Conservation (phyloP, 768 basidiomycete species). For the Tricholoma terreum region DNA sequence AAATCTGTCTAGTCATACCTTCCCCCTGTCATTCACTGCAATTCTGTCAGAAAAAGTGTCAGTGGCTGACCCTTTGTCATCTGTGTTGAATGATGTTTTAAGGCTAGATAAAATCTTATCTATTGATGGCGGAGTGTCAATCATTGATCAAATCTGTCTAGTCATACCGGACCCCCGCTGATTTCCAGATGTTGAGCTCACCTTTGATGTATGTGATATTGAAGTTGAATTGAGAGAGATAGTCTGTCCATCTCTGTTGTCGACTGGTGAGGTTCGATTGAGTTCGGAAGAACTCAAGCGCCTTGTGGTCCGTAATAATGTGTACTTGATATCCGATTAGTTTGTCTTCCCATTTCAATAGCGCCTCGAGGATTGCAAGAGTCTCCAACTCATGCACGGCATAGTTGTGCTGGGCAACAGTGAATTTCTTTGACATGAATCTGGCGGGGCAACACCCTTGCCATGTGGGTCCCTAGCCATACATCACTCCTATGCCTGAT, state of each 20-base stretch:
- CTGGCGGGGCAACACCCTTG: slow-evolving; percentile 19
- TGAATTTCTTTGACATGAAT: slow-evolving; percentile 28
- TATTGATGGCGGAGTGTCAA: too few relatives aligned
- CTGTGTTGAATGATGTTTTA: too few relatives aligned
- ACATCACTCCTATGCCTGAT: slow-evolving; percentile 24
- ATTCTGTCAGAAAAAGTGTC: too few relatives aligned
- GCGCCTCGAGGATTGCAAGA: slow-evolving; percentile 20
- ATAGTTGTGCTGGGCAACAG: slow-evolving; percentile 25
- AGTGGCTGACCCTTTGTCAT: too few relatives aligned
- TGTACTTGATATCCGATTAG: slow-evolving; percentile 23
- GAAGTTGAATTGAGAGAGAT: slow-evolving; percentile 24
- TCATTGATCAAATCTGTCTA: too few relatives aligned
- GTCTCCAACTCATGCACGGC: slow-evolving; percentile 10
- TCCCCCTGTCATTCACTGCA: too few relatives aligned
- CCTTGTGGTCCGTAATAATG: slow-evolving; percentile 18
- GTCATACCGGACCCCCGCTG: too few relatives aligned
- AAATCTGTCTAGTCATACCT: too few relatives aligned
- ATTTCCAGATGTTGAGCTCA: too few relatives aligned
- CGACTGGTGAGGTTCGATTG: slow-evolving; percentile 14
- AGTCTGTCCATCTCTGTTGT: slow-evolving; percentile 29
- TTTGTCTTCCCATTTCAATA: slow-evolving; percentile 32
- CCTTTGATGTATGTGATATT: too few relatives aligned
- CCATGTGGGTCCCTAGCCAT: slow-evolving; percentile 26
- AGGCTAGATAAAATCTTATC: too few relatives aligned
- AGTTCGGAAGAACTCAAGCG: slow-evolving; percentile 25